Evolutionary conservation across 352 stramenopile species (phyloP), one percentile per base, ranked within the genome.

Genomic region (Discostella stelligera): DNA sequence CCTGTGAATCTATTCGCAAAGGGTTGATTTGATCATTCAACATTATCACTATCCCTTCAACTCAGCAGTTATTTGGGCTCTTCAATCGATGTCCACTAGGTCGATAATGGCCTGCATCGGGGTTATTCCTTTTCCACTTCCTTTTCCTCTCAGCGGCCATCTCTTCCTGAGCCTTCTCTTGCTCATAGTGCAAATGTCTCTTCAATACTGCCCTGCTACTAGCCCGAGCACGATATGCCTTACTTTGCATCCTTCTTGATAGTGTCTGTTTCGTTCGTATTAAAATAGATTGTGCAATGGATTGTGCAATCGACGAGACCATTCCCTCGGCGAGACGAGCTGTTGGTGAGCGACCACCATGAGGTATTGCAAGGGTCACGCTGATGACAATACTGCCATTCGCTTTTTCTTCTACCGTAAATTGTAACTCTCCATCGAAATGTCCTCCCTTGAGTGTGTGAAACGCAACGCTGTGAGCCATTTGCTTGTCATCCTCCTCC

Each of bases 81-180:
- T 65, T 70, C 66, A 87, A 59, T 30, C 82, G 58, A 71, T 89
- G 61, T 0, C 82, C 83, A 76, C 66, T 88, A 11, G 87, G 87
- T 39, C 81, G 71, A 77, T 90, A 93, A 55, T 77, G 70, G 11
- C 87, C 87, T 18, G 77, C 74, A 82, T 91, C 79, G 13, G 79
- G 83, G 85, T 93, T 93, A 30, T 74, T 73, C 60, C 82, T 75
- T 68, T 91, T 87, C 85, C 87, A 91, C 50, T 67, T 79, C 58
- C 85, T 79, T 61, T 87, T 82, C 64, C 87, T 79, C 48, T 93
- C 87, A 4, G 59, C 72, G 3, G 85, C 78, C 87, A 93, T 93
- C 74, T 90, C 84, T 78, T 93, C 87, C 41, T 89, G 80, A 46
- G 72, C 50, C 60, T 83, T 84, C 63, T 90, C 83, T 49, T 87